Conservation (phyloP, 2,329 filamentous ascomycete genomes). For the Monosporascus sp. region DNA sequence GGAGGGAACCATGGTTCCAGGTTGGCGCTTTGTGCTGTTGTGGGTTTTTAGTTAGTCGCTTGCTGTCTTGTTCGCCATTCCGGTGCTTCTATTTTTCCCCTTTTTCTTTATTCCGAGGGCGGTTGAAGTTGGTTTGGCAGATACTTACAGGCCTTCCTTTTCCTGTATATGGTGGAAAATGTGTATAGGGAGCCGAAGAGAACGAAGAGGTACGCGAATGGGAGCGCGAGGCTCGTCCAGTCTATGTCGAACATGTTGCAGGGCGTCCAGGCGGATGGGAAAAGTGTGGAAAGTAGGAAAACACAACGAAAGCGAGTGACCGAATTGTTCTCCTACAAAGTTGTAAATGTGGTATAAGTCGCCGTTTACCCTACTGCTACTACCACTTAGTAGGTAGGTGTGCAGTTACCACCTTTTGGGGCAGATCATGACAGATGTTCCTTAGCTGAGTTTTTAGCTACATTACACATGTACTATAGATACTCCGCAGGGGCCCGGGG, state of each 20-base stretch:
- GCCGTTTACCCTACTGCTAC: neutral
- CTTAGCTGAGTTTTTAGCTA: neutral
- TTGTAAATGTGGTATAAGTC: neutral
- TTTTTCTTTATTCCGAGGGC: neutral
- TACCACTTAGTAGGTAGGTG: neutral
- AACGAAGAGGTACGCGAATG: slow-evolving; percentile 83
- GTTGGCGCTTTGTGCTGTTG: slow-evolving; percentile 67
- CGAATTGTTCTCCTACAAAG: neutral
- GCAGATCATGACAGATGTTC: slow-evolving; percentile 4
- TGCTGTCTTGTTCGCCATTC: slow-evolving; percentile 1
- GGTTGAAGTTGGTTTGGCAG: slow-evolving; percentile 1
- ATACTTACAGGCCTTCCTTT: slow-evolving; percentile 74
- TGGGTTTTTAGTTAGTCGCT: slow-evolving; percentile 8
- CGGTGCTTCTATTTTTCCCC: neutral
- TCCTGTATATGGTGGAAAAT: slow-evolving; percentile 89
- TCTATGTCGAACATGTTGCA: slow-evolving; percentile 53
- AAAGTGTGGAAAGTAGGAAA: slow-evolving; percentile 2
- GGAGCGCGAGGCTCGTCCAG: slow-evolving; percentile 81
- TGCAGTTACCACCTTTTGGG: neutral
- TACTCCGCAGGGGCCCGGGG: no score
- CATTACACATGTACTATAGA: no score
- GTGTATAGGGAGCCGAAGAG: slow-evolving; percentile 83
- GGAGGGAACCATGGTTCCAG: slow-evolving; percentile 92
- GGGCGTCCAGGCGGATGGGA: neutral
- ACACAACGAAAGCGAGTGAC: neutral